Base-by-base conservation (phyloP, 495 filamentous ascomycete species). In the Trichoderma virens region DNA sequence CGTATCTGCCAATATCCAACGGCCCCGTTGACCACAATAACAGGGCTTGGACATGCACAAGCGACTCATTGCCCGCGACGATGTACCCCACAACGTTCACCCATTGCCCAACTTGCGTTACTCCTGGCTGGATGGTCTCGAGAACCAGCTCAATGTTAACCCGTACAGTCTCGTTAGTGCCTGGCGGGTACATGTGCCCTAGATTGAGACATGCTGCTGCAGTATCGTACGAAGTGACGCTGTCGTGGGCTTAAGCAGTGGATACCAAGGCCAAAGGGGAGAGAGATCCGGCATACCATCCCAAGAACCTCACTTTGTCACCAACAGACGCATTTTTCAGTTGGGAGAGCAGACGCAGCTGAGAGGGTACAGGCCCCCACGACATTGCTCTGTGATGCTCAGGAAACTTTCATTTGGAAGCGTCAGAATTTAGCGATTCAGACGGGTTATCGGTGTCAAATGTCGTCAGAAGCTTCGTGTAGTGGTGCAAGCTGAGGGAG, bases 11-110 rank as follows among this genome's bases (percentile, higher is more conserved):
- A 27, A 91, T 65, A 51, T 86, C 80, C 56, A 93, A 70, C 20
- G 83, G 78, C 7, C 85, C 88, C 6, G 89, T 83, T 6, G 82
- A 75, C 79, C 88, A 90, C 18, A 90, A 67, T 70, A 91, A 74
- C 18, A 91, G 71, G 0, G 88, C 88, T 68, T 91, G 88, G 31
- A 91, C 73, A 45, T 65, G 71, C 70, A 56, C 82, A 64, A 30
- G 68, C 20, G 59, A 39, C 64, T 63, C 65, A 60, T 39, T 68
- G 59, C 62, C 65, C 62, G 67, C 67, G 70, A 80, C 75, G 39
- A 95, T 79, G 73, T 96, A 96, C 2, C 93, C 94, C 62, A 97
- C 82, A 0, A 97, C 83, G 73, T 96, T 94, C 23, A 97, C 72
- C 94, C 94, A 98, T 59, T 88, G 83, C n/a, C 94, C 94, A 60